These are phyloP conservation scores for Epichloe sylvatica DNA, from an alignment of 2,329 filamentous ascomycete species.

Conservation along the genomic window DNA sequence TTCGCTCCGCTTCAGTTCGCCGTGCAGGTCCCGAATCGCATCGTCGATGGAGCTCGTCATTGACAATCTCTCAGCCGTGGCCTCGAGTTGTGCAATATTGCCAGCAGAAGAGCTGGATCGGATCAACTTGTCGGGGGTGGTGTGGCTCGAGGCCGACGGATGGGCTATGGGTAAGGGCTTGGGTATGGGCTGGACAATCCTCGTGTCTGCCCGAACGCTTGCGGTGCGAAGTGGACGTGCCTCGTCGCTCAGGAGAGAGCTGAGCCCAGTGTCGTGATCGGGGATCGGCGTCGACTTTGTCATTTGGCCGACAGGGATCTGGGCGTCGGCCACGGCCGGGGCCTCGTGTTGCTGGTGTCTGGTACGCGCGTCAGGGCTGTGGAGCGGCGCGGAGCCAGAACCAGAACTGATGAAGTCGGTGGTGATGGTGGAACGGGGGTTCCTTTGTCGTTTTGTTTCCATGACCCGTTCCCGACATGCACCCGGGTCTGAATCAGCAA, in stretches of 20 bases:
- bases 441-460: too few species aligned
- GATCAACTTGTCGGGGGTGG: conserved; percentile 44
- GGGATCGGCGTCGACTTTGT: too few species aligned
- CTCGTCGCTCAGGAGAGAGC: conserved; percentile 6
- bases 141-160: conserved; percentile 30
- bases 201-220: conserved; percentile 32
- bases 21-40: conserved; percentile 60
- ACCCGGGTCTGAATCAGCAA: too few species aligned
- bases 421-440: too few species aligned
- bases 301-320: too few species aligned
- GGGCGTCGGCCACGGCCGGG: too few species aligned
- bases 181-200: conserved; percentile 26
- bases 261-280: neutral
- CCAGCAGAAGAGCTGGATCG: conserved; percentile 47
- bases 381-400: too few species aligned
- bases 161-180: conserved; percentile 34
- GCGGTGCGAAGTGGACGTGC: conserved; percentile 19
- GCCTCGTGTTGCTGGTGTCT: too few species aligned
- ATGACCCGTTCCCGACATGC: too few species aligned
- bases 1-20: conserved; percentile 56
- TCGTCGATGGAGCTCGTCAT: conserved; percentile 63
- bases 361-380: too few species aligned
- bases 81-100: conserved; percentile 62
- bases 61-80: conserved; percentile 60
- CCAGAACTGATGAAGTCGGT: too few species aligned